Evolutionary conservation across 176 grass and related monocot genomes (phyloP).

Genomic region (Eleusine coracana): DNA sequence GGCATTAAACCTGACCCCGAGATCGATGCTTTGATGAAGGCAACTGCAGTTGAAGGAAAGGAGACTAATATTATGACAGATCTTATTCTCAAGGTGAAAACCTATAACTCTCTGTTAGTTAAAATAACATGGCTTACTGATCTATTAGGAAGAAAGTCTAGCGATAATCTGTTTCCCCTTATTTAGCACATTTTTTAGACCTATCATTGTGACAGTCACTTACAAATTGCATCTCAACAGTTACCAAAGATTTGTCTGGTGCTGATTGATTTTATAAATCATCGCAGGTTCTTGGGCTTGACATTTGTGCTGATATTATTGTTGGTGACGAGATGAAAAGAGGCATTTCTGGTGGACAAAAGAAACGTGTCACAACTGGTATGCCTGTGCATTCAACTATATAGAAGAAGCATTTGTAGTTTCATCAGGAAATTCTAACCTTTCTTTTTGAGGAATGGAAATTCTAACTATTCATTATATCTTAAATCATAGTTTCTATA

Average conservation of each 20-base stretch:
- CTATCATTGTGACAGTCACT: background rate
- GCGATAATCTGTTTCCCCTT: background rate
- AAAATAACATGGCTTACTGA: background rate
- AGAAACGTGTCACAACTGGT: constrained; percentile 76
- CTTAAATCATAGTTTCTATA: background rate
- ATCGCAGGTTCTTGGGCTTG: constrained; percentile 62
- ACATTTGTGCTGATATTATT: constrained; percentile 68
- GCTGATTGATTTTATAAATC: constrained; percentile 37
- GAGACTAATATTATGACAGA: constrained; percentile 55
- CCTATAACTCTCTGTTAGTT: constrained; percentile 2
- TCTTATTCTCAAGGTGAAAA: constrained; percentile 60
- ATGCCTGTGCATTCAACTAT: constrained; percentile 21
- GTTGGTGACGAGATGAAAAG: constrained; percentile 75
- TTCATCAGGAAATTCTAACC: background rate
- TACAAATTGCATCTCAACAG: background rate
- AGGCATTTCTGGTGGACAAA: constrained; percentile 82
- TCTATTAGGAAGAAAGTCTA: constrained; percentile 8
- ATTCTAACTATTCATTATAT: background rate
- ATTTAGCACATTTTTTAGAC: background rate
- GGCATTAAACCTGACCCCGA: constrained; percentile 75
- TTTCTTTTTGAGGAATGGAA: no score
- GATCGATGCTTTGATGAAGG: constrained; percentile 77
- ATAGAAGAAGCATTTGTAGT: background rate
- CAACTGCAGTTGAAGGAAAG: constrained; percentile 60
- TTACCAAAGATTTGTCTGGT: background rate